Base-by-base conservation (phyloP, 2,329 filamentous ascomycete species). In the Aspergillus sclerotialis region DNA sequence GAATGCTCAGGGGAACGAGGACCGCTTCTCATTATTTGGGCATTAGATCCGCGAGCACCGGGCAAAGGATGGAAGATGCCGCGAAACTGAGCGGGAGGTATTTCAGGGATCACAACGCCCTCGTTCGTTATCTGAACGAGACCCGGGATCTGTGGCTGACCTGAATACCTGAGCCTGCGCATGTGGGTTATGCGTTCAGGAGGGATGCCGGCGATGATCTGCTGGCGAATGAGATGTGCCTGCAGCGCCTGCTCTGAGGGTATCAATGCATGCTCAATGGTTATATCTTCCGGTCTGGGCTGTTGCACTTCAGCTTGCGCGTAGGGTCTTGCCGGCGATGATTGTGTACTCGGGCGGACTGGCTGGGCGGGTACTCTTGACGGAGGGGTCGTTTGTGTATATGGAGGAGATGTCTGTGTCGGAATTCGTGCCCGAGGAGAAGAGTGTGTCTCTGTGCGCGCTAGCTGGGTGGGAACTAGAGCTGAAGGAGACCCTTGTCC, bases 181-280 rank as follows among this genome's bases (percentile, higher is more conserved):
- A 56, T 52, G 4, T 36, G 33, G 17, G 52, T 37, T 17, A 58
- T 26, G 7, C 50, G 13, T 4, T 52, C 34, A 4, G 38, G 43
- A 2, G 43, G 33, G 16, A 60, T 46, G 4, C 56, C 56, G 7
- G 45, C 53, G 7, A 56, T 12, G 5, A 49, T 30, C 33, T 60
- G 56, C 34, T 54, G 48, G 4, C 48, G 48, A 26, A 58, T 40
- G 10, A 60, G 41, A 28, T 49, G 53, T 4, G 36, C 39, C 19
- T 56, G 50, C 7, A 59, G 29, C 8, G 36, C 27, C 2, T 41
- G 18, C 5, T 38, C 32, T n/a, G 31, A 6, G 19, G 19, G 6
- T 10, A 23, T n/a, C n/a, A n/a, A n/a, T n/a, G n/a, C n/a, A n/a
- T n/a, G 14, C 8, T 10, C 21, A 27, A 33, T 23, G 19, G 33